Percentiles rank a stretch among this genome's conserved stretches.
Conservation (phyloP, 1,284 basidiomycete genomes). For the Sanghuangporus baumii region DNA sequence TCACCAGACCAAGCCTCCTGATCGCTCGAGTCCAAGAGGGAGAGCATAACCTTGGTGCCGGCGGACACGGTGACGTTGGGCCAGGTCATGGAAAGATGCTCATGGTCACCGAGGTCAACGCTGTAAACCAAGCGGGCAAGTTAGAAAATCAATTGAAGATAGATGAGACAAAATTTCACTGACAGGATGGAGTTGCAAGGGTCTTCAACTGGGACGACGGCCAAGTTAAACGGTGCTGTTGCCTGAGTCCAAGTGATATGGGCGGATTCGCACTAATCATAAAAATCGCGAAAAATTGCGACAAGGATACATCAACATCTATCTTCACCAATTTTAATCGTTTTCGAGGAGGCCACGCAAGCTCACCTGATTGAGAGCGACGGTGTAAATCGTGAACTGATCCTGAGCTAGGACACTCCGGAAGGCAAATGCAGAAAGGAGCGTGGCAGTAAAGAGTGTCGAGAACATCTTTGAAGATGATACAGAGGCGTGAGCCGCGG, state of each 20-base stretch:
- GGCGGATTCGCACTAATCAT: conserved; percentile 47
- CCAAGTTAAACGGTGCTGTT: conserved; percentile 52
- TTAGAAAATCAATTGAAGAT: background rate
- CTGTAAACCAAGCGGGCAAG: conserved; percentile 25
- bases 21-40: conserved; percentile 46
- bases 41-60: conserved; percentile 46
- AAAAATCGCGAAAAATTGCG: background rate
- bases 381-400: conserved; percentile 46
- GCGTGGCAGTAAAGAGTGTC: conserved; percentile 66
- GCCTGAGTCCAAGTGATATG: conserved; percentile 49
- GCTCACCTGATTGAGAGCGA: conserved; percentile 48
- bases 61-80: conserved; percentile 37
- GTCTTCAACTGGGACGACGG: conserved; percentile 45
- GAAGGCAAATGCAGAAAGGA: conserved; percentile 50
- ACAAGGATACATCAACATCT: background rate
- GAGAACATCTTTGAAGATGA: conserved; percentile 50
- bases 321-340: background rate
- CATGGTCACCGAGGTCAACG: conserved; percentile 54
- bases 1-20: conserved; percentile 60
- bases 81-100: conserved; percentile 40
- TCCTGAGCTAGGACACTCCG: conserved; percentile 41
- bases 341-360: background rate
- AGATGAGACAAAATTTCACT: conserved; percentile 23
- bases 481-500: conserved; percentile 6
- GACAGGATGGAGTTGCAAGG: conserved; percentile 58